These are phyloP conservation scores for Aureobasidium sp. DNA, from an alignment of 2,329 filamentous ascomycete genomes.

Conservation along the genomic window DNA sequence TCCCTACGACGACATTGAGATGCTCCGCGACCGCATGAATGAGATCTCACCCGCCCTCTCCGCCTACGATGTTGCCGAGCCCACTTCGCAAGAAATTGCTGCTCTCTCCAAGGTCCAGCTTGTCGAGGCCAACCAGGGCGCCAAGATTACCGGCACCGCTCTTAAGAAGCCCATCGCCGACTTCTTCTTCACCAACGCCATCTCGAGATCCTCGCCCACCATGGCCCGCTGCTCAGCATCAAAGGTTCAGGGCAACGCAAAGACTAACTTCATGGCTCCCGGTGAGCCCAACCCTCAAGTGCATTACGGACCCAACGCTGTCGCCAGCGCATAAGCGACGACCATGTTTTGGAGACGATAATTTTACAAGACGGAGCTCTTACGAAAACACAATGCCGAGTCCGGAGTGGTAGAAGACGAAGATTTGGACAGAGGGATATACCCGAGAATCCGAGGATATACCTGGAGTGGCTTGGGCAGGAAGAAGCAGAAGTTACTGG, in stretches of 20 bases:
- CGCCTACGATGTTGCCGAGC: conserved; percentile 85
- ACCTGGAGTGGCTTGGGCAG: background rate
- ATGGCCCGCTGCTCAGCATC: conserved; percentile 96
- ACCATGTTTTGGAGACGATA: background rate
- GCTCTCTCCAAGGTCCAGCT: conserved; percentile 86
- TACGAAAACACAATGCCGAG: conserved; percentile 7
- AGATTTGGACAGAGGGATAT: background rate
- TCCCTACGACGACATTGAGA: conserved; percentile 86
- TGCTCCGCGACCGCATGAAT: conserved; percentile 84
- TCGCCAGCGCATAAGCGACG: conserved; percentile 6
- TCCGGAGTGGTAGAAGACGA: conserved; percentile 4
- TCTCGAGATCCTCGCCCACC: conserved; percentile 93
- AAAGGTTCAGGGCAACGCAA: conserved; percentile 56
- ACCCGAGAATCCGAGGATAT: conserved; percentile 5
- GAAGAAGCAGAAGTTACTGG: background rate
- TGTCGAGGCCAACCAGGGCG: conserved; percentile 90
- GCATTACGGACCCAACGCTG: conserved; percentile 9
- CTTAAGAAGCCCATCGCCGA: conserved; percentile 85
- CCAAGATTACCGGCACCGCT: conserved; percentile 60
- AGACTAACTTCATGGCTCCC: conserved; percentile 45
- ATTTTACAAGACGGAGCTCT: background rate
- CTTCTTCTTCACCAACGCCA: conserved; percentile 97
- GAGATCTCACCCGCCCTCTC: conserved; percentile 88
- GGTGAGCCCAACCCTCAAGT: conserved; percentile 32
- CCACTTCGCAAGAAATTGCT: conserved; percentile 53